Conservation (phyloP, 805 yeast species). For the Grigorovia yakushimaensis region DNA sequence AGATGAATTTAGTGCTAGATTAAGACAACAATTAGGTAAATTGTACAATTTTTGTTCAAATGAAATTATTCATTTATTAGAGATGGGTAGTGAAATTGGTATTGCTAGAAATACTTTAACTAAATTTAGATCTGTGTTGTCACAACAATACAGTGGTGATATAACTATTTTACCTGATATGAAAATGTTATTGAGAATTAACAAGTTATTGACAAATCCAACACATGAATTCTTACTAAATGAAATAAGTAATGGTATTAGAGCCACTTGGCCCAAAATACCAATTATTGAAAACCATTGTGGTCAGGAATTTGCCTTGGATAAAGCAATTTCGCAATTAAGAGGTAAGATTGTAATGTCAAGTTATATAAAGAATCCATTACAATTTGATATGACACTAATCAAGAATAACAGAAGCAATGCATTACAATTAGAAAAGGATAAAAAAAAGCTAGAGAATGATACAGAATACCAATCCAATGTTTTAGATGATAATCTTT, state of each 20-base stretch:
- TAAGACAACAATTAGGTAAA: constrained; percentile 42
- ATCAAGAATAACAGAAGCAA: constrained; percentile 9
- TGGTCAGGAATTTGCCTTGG: constrained; percentile 79
- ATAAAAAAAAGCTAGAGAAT: not conserved
- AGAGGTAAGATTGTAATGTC: constrained; percentile 48
- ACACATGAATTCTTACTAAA: constrained; percentile 61
- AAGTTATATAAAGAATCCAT: constrained; percentile 20
- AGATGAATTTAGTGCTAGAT: constrained; percentile 44
- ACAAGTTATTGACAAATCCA: constrained; percentile 66
- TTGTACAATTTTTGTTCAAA: constrained; percentile 49
- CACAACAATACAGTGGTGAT: constrained; percentile 87
- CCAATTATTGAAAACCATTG: constrained; percentile 81
- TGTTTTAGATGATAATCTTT: constrained; percentile 23
- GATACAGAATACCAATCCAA: constrained; percentile 3
- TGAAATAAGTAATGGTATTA: constrained; percentile 62
- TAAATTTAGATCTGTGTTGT: constrained; percentile 60
- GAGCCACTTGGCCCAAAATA: constrained; percentile 87
- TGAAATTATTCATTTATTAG: constrained; percentile 70
- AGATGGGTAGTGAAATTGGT: constrained; percentile 67
- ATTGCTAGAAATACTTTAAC: constrained; percentile 64
- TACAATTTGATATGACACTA: constrained; percentile 18
- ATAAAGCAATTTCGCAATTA: constrained; percentile 56
- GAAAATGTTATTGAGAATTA: constrained; percentile 40
- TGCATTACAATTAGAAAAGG: not conserved
- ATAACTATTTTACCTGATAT: constrained; percentile 81